Percentiles rank a stretch among this genome's conserved stretches.
phyloP scores from a whole-genome alignment of 2,329 filamentous ascomycete genomes.

The Colletotrichum graminicola region DNA sequence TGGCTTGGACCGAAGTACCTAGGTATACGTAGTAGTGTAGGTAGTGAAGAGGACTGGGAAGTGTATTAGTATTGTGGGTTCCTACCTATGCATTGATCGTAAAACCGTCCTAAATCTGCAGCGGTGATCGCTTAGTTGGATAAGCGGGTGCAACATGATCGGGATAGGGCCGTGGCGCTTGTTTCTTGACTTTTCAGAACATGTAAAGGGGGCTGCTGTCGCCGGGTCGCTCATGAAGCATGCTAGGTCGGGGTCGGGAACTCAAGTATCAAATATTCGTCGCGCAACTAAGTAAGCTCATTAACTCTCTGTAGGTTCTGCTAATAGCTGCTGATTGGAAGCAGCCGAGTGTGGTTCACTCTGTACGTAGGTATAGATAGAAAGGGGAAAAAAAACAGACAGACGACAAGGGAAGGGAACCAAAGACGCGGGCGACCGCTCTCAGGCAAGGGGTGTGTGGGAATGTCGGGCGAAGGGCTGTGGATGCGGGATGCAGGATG shows the following conservation, averaged over 20 bases:
- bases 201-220: background rate
- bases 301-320: background rate
- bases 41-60: too few species aligned
- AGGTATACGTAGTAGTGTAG: too few species aligned
- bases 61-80: background rate
- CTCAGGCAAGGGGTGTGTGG: background rate
- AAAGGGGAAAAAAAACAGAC: too few species aligned
- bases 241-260: too few species aligned
- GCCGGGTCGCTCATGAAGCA: background rate
- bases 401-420: background rate
- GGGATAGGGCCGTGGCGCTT: conserved; percentile 9
- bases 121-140: conserved; percentile 30
- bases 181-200: background rate
- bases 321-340: background rate
- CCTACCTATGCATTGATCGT: conserved; percentile 8
- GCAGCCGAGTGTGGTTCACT: background rate
- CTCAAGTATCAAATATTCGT: too few species aligned
- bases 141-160: conserved; percentile 21
- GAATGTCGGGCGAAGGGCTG: background rate
- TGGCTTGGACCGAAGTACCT: too few species aligned
- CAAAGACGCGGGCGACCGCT: background rate
- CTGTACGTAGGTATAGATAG: too few species aligned
- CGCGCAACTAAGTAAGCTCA: too few species aligned
- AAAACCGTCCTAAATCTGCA: conserved; percentile 32
- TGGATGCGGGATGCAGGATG: background rate